Evolutionary conservation across 2,329 filamentous ascomycete species (phyloP), one percentile per base, ranked within the genome.

Genomic region (Epichloe typhina): DNA sequence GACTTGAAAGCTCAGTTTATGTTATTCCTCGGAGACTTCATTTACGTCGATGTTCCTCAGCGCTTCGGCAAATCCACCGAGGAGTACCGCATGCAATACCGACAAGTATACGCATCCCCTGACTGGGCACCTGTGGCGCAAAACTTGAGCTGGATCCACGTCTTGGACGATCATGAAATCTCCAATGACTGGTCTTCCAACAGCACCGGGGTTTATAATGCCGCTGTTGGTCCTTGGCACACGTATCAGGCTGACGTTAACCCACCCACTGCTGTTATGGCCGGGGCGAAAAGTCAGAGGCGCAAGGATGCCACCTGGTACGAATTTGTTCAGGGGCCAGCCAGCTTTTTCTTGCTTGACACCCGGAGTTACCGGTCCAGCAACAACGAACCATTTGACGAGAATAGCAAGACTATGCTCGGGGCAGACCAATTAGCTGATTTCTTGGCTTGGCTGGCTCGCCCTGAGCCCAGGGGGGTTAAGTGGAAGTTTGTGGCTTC

Each of bases 81-180:
- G 50, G 82, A 89, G 60, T 98, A 96, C 65, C 80, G 90, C 47
- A 81, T 88, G 62, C 89, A 96, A 63, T 98, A 98, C 63, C 83
- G 91, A 19, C 88, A 94, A 59, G 83, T 96, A n/a, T 98, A 98
- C 62, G 85, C 88, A 0, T 95, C 90, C 2, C 91, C 91, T 0
- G 91, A 95, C 56, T 98, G 93, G 93, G 73, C 79, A 1, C 71
- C 80, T 0, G 82, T 86, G 11, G 81, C 81, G 1, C 75, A 84
- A 57, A 83, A 88, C 50, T 72, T 97, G n/a, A 94, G 90, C 59
- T 98, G 93, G 93, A 88, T 97, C 43, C 93, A 98, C 62, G 90
- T 95, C 2, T 78, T 96, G 6, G 93, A 98, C 62, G 93, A 98
- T 64, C 93, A 98, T 61, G 93, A 98, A 64, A 96, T 98, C 54